Percentiles rank a stretch among this genome's conserved stretches.
Evolutionary conservation across 768 basidiomycete species (phyloP).

Genomic region (Serendipita sp.): DNA sequence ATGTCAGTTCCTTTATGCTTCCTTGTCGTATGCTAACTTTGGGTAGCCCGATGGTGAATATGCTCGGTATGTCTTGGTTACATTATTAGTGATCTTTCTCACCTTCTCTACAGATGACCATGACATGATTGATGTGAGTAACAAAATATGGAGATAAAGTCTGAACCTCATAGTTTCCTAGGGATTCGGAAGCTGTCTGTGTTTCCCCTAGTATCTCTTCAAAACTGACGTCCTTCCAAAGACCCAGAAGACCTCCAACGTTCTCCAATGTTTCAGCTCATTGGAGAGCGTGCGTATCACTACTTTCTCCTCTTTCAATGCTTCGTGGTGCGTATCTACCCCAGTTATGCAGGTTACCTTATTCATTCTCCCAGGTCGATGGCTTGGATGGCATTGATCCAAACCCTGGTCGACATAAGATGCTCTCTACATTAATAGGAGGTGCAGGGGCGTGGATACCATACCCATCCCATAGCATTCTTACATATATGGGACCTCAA

Average conservation of each 20-base stretch:
- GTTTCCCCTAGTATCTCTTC: not conserved
- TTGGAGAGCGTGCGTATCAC: constrained; percentile 77
- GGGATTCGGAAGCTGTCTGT: constrained; percentile 69
- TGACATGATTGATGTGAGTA: constrained; percentile 29
- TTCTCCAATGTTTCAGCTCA: constrained; percentile 54
- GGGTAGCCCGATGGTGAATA: constrained; percentile 71
- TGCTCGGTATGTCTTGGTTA: constrained; percentile 41
- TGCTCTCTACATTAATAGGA: constrained; percentile 62
- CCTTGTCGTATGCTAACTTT: not conserved
- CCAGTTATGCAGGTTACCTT: not conserved
- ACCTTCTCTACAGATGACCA: constrained; percentile 47
- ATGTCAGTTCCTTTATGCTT: constrained; percentile 40
- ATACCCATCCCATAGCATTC: constrained; percentile 65
- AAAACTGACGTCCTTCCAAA: constrained; percentile 16
- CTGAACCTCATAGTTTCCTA: constrained; percentile 39
- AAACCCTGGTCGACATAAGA: constrained; percentile 41
- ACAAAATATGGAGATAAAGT: not conserved
- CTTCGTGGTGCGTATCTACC: constrained; percentile 54
- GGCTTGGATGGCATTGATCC: constrained; percentile 61
- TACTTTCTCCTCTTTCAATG: constrained; percentile 91
- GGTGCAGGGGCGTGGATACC: constrained; percentile 61
- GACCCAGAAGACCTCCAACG: constrained; percentile 70
- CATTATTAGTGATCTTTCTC: constrained; percentile 2
- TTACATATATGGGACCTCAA: constrained; percentile 66
- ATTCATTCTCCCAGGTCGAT: constrained; percentile 19